Percentiles rank a stretch among this genome's conserved stretches.
Conservation (phyloP, 2,329 filamentous ascomycete genomes). For the Ascochyta rabiei region DNA sequence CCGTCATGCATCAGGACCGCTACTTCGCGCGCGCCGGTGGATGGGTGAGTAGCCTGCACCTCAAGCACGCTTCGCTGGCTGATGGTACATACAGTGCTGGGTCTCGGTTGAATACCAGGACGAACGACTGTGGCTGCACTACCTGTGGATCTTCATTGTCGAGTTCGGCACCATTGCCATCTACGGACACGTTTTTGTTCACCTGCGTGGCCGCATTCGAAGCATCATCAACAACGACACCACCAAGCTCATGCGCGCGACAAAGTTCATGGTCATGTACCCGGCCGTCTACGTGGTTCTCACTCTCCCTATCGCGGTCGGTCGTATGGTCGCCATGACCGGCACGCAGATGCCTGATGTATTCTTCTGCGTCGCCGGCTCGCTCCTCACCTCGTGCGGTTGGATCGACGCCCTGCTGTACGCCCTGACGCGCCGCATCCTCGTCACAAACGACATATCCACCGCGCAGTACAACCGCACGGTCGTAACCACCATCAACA, state of each 20-base stretch:
- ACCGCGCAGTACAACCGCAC: constrained; percentile 33
- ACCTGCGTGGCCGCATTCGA: constrained; percentile 54
- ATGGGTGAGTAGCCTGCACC: constrained; percentile 51
- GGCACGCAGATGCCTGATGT: constrained; percentile 53
- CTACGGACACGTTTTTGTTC: constrained; percentile 57
- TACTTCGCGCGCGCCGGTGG: constrained; percentile 58
- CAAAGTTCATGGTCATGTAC: constrained; percentile 66
- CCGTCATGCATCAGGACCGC: constrained; percentile 49
- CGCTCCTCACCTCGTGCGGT: constrained; percentile 59
- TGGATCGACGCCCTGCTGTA: constrained; percentile 54
- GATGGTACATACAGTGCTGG: constrained; percentile 53
- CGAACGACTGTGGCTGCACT: constrained; percentile 59
- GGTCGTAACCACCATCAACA: constrained; percentile 25
- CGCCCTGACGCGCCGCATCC: constrained; percentile 49
- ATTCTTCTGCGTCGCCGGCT: constrained; percentile 66
- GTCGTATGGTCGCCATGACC: constrained; percentile 48
- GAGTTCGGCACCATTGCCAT: constrained; percentile 59
- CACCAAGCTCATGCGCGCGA: constrained; percentile 48
- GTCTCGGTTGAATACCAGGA: constrained; percentile 51
- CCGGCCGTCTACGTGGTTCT: constrained; percentile 70
- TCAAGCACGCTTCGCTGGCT: too few species aligned
- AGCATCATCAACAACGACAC: constrained; percentile 45
- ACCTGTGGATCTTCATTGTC: constrained; percentile 61
- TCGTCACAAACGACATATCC: constrained; percentile 43
- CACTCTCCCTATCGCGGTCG: constrained; percentile 66